A percentile compares a stretch with the other conserved stretches of the same genome.
Evolutionary conservation across 441 rosid genomes (phyloP).

Genomic region (Gossypium armourianum): DNA sequence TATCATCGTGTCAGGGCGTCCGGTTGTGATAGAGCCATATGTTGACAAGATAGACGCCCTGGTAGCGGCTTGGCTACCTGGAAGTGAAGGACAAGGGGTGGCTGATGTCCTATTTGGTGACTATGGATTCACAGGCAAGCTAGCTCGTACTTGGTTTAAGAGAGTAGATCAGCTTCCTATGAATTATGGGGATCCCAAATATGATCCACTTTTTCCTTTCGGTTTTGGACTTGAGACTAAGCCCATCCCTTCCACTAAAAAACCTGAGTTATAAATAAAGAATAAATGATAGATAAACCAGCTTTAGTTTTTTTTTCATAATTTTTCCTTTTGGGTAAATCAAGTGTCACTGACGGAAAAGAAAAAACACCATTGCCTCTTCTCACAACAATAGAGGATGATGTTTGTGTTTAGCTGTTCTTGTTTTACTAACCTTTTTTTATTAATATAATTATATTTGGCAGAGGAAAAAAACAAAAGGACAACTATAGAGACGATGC

Average conservation of each 20-base stretch:
- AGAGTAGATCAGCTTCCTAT: conserved; percentile 9
- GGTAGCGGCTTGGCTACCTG: conserved; percentile 16
- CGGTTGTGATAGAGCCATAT: conserved; percentile 12
- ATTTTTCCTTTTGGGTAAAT: too few species aligned
- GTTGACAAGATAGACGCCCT: background rate
- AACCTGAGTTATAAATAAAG: too few species aligned
- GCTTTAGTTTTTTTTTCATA: too few species aligned
- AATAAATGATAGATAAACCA: too few species aligned
- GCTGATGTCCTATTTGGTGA: conserved; percentile 12
- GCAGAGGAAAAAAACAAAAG: background rate
- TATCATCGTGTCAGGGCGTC: conserved; percentile 8
- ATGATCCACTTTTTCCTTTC: conserved; percentile 11
- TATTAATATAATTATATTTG: too few species aligned
- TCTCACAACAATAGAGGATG: too few species aligned
- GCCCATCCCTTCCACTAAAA: background rate
- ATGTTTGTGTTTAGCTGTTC: too few species aligned
- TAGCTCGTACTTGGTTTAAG: conserved; percentile 12
- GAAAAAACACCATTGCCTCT: too few species aligned
- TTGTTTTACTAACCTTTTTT: too few species aligned
- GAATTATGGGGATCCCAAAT: conserved; percentile 11
- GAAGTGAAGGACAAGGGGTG: conserved; percentile 13
- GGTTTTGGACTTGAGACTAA: conserved; percentile 10
- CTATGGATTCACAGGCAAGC: conserved; percentile 8
- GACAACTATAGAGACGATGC: background rate
- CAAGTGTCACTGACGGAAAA: too few species aligned